phyloP scores from a whole-genome alignment of 345 rosid species.

The Acer campestre region DNA sequence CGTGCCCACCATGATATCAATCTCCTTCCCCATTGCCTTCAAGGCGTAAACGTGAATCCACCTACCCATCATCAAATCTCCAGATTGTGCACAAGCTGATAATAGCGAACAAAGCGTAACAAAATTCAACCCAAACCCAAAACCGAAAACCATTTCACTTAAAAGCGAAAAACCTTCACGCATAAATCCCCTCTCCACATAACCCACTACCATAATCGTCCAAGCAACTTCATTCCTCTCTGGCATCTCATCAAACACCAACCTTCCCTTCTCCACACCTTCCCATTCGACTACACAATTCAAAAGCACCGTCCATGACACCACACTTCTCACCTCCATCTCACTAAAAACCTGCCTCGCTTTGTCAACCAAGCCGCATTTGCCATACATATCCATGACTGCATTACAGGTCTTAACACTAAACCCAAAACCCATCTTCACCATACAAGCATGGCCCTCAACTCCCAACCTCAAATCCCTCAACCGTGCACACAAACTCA shows the following conservation, averaged over 20 bases:
- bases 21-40: constrained; percentile 53
- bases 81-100: constrained; percentile 72
- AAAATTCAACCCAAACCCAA: constrained; percentile 42
- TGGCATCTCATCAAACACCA: constrained; percentile 65
- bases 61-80: constrained; percentile 57
- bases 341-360: constrained; percentile 45
- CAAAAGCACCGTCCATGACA: constrained; percentile 74
- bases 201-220: constrained; percentile 71
- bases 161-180: constrained; percentile 50
- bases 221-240: constrained; percentile 71
- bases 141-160: constrained; percentile 44
- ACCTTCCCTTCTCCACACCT: constrained; percentile 57
- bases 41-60: constrained; percentile 78
- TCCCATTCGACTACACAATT: constrained; percentile 67
- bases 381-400: constrained; percentile 73
- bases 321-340: constrained; percentile 58
- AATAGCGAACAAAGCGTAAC: constrained; percentile 68
- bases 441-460: constrained; percentile 61
- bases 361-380: constrained; percentile 52
- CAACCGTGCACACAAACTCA: constrained; percentile 52
- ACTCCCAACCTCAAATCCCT: constrained; percentile 51
- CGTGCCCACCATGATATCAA: constrained; percentile 65
- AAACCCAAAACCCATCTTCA: constrained; percentile 51
- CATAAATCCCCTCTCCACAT: constrained; percentile 61
- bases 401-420: constrained; percentile 57